phyloP scores from a whole-genome alignment of 805 yeast species.

The Cyberlindnera mycetangii region DNA sequence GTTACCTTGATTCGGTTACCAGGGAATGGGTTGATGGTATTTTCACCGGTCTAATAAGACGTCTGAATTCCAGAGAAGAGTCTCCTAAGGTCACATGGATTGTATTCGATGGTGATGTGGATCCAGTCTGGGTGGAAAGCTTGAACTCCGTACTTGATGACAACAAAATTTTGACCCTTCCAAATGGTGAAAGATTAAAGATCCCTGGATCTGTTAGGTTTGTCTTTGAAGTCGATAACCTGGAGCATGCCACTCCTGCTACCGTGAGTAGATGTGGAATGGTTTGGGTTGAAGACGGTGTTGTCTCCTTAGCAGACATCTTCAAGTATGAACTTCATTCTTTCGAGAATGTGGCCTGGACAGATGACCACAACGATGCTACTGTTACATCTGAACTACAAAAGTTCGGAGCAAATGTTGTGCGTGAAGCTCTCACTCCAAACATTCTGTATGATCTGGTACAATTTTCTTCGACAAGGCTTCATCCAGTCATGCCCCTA shows the following conservation, averaged over 20 bases:
- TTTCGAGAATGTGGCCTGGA: conserved; percentile 4
- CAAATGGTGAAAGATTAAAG: conserved; percentile 82
- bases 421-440: conserved; percentile 1
- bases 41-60: conserved; percentile 64
- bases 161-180: conserved; percentile 73
- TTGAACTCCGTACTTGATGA: conserved; percentile 90
- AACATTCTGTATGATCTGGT: conserved; percentile 1
- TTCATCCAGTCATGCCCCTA: conserved; percentile 14
- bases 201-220: conserved; percentile 63
- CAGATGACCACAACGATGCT: background rate
- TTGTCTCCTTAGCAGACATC: conserved; percentile 24
- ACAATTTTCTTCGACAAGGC: background rate
- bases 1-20: conserved; percentile 68
- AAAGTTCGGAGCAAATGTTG: background rate
- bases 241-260: conserved; percentile 78
- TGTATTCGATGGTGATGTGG: conserved; percentile 88
- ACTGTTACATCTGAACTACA: background rate
- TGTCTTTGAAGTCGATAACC: conserved; percentile 71
- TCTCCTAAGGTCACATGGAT: conserved; percentile 60
- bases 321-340: conserved; percentile 23
- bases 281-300: conserved; percentile 58
- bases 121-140: conserved; percentile 91
- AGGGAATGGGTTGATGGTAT: conserved; percentile 93
- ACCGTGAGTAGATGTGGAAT: conserved; percentile 92
- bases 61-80: conserved; percentile 39